Conservation (phyloP, 2,329 filamentous ascomycete genomes). For the Colletotrichum orbiculare region DNA sequence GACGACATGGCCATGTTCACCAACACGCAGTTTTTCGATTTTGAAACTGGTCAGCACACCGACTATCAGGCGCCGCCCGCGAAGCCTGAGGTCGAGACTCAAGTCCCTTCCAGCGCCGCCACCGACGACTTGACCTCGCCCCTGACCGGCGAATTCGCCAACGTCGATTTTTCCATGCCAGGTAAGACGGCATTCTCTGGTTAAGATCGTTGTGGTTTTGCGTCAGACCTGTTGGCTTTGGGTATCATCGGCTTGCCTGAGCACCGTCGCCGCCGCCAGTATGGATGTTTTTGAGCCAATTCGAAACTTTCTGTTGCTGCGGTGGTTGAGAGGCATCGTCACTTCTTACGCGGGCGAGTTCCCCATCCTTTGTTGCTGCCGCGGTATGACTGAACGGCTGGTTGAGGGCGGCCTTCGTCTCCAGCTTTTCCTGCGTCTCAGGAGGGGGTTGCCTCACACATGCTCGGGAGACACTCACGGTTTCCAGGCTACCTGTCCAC, state of each 20-base stretch:
- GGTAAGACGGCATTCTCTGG: conserved; percentile 51
- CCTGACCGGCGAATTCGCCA: conserved; percentile 56
- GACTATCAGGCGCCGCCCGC: conserved; percentile 64
- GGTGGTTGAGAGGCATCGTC: no score
- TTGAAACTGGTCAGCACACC: conserved; percentile 73
- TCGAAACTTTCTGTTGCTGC: no score
- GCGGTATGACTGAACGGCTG: no score
- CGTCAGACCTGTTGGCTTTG: neutral
- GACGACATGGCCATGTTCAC: conserved; percentile 83
- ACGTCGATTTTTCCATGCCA: conserved; percentile 60
- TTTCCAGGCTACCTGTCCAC: no score
- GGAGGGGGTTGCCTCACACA: no score
- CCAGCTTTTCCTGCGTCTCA: no score
- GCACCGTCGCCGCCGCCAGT: no score
- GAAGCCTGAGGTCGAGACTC: conserved; percentile 54
- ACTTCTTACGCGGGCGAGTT: no score
- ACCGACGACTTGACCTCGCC: conserved; percentile 45
- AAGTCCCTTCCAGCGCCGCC: conserved; percentile 40
- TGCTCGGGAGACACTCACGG: no score
- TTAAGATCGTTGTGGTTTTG: conserved; percentile 17
- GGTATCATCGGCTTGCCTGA: neutral
- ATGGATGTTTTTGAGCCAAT: no score
- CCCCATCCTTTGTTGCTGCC: no score
- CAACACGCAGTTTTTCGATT: conserved; percentile 85
- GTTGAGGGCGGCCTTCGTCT: no score